Evolutionary conservation across 768 basidiomycete species (phyloP).

Genomic region (Lactifluus piperatus): DNA sequence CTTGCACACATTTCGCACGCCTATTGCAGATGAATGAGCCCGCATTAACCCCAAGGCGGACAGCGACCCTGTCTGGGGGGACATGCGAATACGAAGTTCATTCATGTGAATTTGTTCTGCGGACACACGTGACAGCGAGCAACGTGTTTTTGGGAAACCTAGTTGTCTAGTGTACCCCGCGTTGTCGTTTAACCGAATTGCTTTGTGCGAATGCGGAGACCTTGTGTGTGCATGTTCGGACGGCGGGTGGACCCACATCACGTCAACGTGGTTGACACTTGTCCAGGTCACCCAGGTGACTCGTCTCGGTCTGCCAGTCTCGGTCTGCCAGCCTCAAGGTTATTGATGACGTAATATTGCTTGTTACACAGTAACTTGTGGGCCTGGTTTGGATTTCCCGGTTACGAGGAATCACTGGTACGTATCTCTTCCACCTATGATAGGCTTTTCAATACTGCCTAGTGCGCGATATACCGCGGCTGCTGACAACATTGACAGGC

Average conservation of each 20-base stretch:
- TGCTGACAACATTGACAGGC: background rate
- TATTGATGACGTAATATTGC: background rate
- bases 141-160: background rate
- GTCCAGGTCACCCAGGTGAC: too few species aligned
- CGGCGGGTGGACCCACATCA: background rate
- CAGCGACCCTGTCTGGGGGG: background rate
- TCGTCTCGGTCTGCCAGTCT: too few species aligned
- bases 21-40: background rate
- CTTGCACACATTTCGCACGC: background rate
- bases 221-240: too few species aligned
- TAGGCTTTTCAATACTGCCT: background rate
- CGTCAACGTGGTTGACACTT: too few species aligned
- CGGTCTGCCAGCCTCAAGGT: too few species aligned
- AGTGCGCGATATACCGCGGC: background rate
- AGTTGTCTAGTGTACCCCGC: too few species aligned
- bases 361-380: too few species aligned
- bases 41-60: background rate
- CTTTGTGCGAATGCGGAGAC: background rate
- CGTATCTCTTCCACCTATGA: constrained; percentile 1
- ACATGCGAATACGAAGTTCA: background rate
- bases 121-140: background rate
- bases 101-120: background rate
- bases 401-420: background rate
- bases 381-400: background rate
- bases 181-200: background rate